Evolutionary conservation across 495 filamentous ascomycete genomes (phyloP).

Genomic region (Penicillium malachiteum): DNA sequence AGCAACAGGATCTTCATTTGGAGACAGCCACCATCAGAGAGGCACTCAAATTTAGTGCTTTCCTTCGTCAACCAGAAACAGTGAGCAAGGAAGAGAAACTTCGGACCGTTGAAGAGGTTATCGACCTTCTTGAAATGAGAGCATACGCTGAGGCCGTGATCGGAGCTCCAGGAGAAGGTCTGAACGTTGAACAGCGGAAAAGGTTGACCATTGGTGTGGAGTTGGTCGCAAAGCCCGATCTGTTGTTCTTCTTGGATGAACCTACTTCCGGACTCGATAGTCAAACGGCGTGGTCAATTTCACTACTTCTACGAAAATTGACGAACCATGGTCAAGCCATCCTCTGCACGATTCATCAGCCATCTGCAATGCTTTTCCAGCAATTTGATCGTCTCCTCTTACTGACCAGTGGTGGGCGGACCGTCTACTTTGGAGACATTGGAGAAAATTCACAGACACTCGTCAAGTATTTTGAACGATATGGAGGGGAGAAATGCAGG

Average conservation of each 20-base stretch:
- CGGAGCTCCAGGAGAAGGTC: conserved; percentile 78
- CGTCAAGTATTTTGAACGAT: conserved; percentile 71
- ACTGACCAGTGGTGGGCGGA: conserved; percentile 61
- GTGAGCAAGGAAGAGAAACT: conserved; percentile 73
- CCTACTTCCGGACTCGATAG: conserved; percentile 61
- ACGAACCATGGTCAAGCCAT: conserved; percentile 86
- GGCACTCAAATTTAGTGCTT: conserved; percentile 79
- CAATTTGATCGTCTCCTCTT: conserved; percentile 87
- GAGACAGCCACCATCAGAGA: conserved; percentile 78
- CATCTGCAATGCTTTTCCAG: conserved; percentile 86
- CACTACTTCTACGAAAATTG: conserved; percentile 73
- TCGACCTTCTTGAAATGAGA: conserved; percentile 82
- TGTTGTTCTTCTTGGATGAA: conserved; percentile 59
- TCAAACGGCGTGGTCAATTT: conserved; percentile 69
- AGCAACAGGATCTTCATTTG: conserved; percentile 90
- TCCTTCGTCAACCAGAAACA: conserved; percentile 76
- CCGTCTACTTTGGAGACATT: conserved; percentile 85
- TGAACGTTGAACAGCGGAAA: conserved; percentile 86
- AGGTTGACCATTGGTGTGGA: conserved; percentile 82
- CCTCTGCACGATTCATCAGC: conserved; percentile 93
- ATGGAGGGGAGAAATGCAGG: conserved; percentile 60
- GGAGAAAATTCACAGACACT: conserved; percentile 69
- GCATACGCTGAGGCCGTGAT: conserved; percentile 84
- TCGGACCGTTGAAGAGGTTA: conserved; percentile 86
- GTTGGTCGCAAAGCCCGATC: conserved; percentile 80